Evolutionary conservation across 2,329 filamentous ascomycete genomes (phyloP), one percentile per base, ranked within the genome.

Genomic region (Aureobasidium sp.): DNA sequence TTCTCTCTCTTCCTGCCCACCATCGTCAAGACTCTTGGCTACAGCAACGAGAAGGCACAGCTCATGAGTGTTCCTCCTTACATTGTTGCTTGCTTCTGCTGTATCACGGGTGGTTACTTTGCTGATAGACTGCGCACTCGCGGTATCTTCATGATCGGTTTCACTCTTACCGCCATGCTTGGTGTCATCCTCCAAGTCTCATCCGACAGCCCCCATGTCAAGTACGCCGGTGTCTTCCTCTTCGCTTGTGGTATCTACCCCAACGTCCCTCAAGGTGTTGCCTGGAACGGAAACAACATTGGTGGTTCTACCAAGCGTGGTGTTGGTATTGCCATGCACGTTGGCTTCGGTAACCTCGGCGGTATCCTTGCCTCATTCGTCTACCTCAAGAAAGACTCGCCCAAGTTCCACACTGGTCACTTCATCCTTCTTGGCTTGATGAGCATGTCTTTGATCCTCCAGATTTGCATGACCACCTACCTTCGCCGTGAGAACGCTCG

Each of bases 21-120:
- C 33, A 83, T 90, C 48, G 86, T 90, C 37, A 76, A 80, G 62
- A 87, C 86, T 6, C 79, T 90, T 5, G 81, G 83, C n/a, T 88
- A 86, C 71, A 78, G 74, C 62, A 76, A 79, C 17, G 83, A 86
- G 53, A 73, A 78, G 27, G 68, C 68, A 2, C 68, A 70, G 56
- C 64, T 68, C 8, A 65, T 70, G 37, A 69, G 67, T 35, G 67
- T 70, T 6, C 70, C 70, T n/a, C 67, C 68, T 3, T 71, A 71
- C 53, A 64, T 72, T 8, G 66, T 66, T 40, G 72, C 69, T 27
- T 71, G 69, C 9, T 67, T 73, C 56, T 67, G 68, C n/a, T 68
- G 70, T 17, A 66, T 71, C 33, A 54, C 68, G 2, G 68, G 67
- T 48, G 70, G 68, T 11, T 64, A 64, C 33, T 54, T 72, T 6